Conservation (phyloP, 2,329 filamentous ascomycete species). For the Claviceps sorghi region DNA sequence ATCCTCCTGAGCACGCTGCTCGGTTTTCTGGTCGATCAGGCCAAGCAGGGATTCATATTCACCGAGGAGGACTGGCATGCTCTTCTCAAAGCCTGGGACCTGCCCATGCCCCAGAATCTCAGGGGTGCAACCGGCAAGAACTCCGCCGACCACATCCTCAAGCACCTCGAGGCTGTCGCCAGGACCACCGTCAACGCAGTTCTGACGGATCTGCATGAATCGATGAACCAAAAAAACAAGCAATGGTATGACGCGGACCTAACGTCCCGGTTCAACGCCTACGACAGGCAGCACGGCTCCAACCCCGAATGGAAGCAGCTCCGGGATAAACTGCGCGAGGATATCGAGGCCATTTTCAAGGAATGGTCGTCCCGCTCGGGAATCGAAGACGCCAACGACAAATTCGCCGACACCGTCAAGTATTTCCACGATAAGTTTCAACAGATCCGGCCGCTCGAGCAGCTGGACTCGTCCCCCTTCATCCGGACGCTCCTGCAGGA, state of each 20-base stretch:
- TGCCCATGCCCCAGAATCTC: slow-evolving; percentile 9
- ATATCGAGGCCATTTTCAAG: slow-evolving; percentile 16
- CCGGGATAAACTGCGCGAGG: slow-evolving; percentile 6
- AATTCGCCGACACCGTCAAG: slow-evolving; percentile 16
- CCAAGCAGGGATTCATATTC: slow-evolving; percentile 41
- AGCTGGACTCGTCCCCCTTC: slow-evolving; percentile 11
- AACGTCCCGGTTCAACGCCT: neutral
- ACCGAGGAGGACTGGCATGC: slow-evolving; percentile 23
- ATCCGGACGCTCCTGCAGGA: slow-evolving; percentile 14
- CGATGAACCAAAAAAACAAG: neutral
- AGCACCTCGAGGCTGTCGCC: neutral
- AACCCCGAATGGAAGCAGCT: slow-evolving; percentile 16
- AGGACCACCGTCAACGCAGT: neutral
- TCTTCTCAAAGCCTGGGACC: slow-evolving; percentile 15
- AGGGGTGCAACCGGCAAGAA: neutral
- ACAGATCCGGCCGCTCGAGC: slow-evolving; percentile 22
- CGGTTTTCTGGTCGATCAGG: slow-evolving; percentile 40
- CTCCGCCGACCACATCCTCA: neutral
- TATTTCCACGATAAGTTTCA: slow-evolving; percentile 27
- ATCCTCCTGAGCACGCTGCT: slow-evolving; percentile 36
- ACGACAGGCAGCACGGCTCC: neutral
- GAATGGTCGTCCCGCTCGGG: slow-evolving; percentile 19
- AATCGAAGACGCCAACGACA: slow-evolving; percentile 6
- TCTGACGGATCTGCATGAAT: neutral
- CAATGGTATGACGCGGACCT: neutral